Percentiles rank a stretch among this genome's conserved stretches.
phyloP scores from a whole-genome alignment of 2,329 filamentous ascomycete genomes.

The Colletotrichum euphorbiae region DNA sequence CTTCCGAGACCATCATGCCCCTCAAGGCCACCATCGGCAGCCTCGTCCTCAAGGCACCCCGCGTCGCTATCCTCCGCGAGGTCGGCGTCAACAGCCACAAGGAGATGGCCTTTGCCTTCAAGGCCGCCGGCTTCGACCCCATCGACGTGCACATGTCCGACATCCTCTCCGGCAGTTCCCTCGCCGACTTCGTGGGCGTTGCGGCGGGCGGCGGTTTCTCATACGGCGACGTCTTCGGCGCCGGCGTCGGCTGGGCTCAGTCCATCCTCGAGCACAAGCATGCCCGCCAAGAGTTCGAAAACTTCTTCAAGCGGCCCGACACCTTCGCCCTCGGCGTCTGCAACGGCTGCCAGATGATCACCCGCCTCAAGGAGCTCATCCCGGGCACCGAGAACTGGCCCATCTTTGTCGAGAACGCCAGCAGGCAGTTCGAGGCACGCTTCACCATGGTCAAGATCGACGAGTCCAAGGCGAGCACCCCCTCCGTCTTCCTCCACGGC shows the following conservation, averaged over 20 bases:
- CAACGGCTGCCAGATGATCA: constrained; percentile 97
- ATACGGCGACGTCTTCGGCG: constrained; percentile 86
- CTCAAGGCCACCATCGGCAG: constrained; percentile 62
- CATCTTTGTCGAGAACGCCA: constrained; percentile 84
- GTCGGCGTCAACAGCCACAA: constrained; percentile 95
- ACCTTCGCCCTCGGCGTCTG: constrained; percentile 95
- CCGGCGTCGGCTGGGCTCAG: constrained; percentile 97
- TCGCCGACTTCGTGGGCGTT: constrained; percentile 86
- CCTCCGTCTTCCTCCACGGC: constrained; percentile 89
- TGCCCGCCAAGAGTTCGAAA: constrained; percentile 79
- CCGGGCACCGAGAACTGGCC: constrained; percentile 89
- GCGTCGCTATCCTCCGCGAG: constrained; percentile 92
- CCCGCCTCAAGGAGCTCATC: constrained; percentile 81
- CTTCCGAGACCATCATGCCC: constrained; percentile 80
- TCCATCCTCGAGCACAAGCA: constrained; percentile 88
- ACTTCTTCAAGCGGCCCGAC: constrained; percentile 88
- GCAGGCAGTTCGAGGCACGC: constrained; percentile 90
- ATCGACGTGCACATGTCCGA: constrained; percentile 98
- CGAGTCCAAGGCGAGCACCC: constrained; percentile 53
- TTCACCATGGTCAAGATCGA: constrained; percentile 86
- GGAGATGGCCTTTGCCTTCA: constrained; percentile 99
- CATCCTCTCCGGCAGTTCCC: constrained; percentile 81
- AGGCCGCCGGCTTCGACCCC: constrained; percentile 88
- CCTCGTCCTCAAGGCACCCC: constrained; percentile 70
- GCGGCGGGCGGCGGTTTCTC: constrained; percentile 98